Conservation (phyloP, 345 rosid species). For the Kernera saxatilis region DNA sequence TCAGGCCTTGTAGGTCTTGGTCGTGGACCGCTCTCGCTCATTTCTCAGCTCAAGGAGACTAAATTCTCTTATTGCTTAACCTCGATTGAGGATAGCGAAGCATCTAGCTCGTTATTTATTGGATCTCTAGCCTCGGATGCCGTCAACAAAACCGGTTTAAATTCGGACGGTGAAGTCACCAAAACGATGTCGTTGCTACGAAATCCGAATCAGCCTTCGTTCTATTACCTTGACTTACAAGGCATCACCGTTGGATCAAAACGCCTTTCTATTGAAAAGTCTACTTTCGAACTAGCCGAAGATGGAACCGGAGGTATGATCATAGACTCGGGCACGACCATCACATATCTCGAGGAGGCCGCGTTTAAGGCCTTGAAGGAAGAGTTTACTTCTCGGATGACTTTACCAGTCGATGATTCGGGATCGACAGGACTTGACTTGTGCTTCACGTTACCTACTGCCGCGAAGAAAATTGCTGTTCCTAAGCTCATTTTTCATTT, state of each 20-base stretch:
- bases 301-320: conserved; percentile 90
- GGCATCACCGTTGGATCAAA: conserved; percentile 75
- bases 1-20: conserved; percentile 93
- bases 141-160: not conserved
- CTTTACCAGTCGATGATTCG: conserved; percentile 47
- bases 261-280: conserved; percentile 53
- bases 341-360: conserved; percentile 56
- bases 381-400: conserved; percentile 48
- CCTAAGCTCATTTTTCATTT: conserved; percentile 76
- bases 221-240: conserved; percentile 80
- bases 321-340: conserved; percentile 90
- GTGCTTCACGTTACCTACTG: conserved; percentile 57
- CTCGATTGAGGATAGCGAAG: conserved; percentile 45
- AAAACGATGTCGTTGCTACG: conserved; percentile 52
- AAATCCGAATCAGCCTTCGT: conserved; percentile 68
- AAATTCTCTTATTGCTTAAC: conserved; percentile 81
- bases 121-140: conserved; percentile 34
- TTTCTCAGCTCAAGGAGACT: conserved; percentile 70
- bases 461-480: conserved; percentile 34
- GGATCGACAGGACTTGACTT: conserved; percentile 72
- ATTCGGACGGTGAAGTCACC: conserved; percentile 3
- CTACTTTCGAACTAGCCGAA: conserved; percentile 53
- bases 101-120: conserved; percentile 55
- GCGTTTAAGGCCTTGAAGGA: conserved; percentile 49
- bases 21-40: conserved; percentile 59